Percentiles rank a stretch among this genome's conserved stretches.
Conservation (phyloP, 352 stramenopile genomes). For the Aphanomyces invadans region DNA sequence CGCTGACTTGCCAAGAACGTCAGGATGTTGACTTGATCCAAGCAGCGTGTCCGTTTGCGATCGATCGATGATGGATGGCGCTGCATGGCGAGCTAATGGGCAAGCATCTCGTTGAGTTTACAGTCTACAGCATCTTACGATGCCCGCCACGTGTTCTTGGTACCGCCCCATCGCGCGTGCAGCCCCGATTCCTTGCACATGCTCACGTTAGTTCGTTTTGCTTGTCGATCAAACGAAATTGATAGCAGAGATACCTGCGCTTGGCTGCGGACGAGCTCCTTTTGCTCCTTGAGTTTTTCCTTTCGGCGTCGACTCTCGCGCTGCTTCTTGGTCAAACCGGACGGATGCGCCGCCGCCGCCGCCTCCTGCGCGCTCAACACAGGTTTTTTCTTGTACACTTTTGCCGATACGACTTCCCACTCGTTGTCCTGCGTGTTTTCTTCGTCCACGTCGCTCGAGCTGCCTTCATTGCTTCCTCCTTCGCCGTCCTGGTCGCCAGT, state of each 20-base stretch:
- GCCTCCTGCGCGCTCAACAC: background rate
- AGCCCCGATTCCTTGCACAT: slow-evolving; percentile 35
- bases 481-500: background rate
- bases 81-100: no score
- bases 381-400: slow-evolving; percentile 18
- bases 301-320: slow-evolving; percentile 71
- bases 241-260: slow-evolving; percentile 39
- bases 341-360: slow-evolving; percentile 22
- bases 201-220: no score
- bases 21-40: background rate
- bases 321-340: slow-evolving; percentile 63
- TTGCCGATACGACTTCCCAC: slow-evolving; percentile 56
- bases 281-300: slow-evolving; percentile 66
- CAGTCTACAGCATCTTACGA: no score
- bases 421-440: slow-evolving; percentile 48
- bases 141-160: slow-evolving; percentile 13
- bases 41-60: no score
- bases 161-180: slow-evolving; percentile 44
- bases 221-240: no score
- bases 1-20: background rate
- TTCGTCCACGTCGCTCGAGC: slow-evolving; percentile 10
- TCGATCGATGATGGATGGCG: no score
- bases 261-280: slow-evolving; percentile 56
- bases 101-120: no score
- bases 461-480: slow-evolving; percentile 1